phyloP scores from a whole-genome alignment of 495 filamentous ascomycete genomes.

The Penicillium canescens region DNA sequence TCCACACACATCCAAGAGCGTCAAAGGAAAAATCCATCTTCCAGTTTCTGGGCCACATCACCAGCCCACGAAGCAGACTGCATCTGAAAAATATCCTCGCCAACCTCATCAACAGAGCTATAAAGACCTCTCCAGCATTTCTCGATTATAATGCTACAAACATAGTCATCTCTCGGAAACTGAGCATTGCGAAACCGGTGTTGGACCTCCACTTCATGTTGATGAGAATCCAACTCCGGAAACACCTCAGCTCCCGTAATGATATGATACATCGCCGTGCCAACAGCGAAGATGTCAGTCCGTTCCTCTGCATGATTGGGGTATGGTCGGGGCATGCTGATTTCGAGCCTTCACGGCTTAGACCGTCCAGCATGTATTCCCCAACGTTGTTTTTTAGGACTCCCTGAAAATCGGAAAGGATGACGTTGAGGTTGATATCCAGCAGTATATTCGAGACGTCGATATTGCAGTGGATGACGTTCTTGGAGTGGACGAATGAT shows the following conservation, averaged over 20 bases:
- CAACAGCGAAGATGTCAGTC: slow-evolving; percentile 28
- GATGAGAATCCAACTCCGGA: slow-evolving; percentile 14
- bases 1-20: too few species aligned
- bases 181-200: neutral
- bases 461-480: slow-evolving; percentile 20
- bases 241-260: slow-evolving; percentile 19
- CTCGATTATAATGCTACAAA: slow-evolving; percentile 8
- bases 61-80: neutral
- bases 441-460: slow-evolving; percentile 18
- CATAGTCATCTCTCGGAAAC: slow-evolving; percentile 7
- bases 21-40: too few species aligned
- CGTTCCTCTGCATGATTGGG: slow-evolving; percentile 4
- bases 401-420: slow-evolving; percentile 23
- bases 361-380: slow-evolving; percentile 9
- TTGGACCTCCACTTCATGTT: slow-evolving; percentile 9
- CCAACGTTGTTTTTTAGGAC: slow-evolving; percentile 6
- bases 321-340: slow-evolving; percentile 17
- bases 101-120: slow-evolving; percentile 1
- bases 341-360: slow-evolving; percentile 17
- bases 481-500: neutral
- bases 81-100: neutral
- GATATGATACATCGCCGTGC: slow-evolving; percentile 21
- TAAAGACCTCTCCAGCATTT: slow-evolving; percentile 15
- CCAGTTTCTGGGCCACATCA: neutral
- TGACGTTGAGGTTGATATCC: slow-evolving; percentile 18